Evolutionary conservation across 192 early-diverging fungal species (phyloP), one percentile per base, ranked within the genome.

Genomic region (Gaertneriomyces semiglobifer): DNA sequence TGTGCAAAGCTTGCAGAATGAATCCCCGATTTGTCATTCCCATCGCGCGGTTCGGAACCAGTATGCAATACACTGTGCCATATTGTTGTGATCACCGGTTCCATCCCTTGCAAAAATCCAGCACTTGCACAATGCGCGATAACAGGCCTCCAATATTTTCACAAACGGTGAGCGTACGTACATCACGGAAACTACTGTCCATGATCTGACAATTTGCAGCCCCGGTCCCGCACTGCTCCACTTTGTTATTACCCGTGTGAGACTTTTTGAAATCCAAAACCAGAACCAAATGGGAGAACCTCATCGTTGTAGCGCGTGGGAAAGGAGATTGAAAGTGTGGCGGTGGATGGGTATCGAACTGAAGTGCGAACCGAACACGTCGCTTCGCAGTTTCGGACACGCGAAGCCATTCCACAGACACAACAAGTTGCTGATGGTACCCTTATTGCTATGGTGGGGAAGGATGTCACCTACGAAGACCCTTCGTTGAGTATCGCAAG

Each of bases 191-290:
- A 64, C 90, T 79, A 4, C 88, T 83, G 76, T 92, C 90, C 60
- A 92, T 77, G 56, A 90, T 89, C 72, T 88, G 87, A 66, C 88
- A 89, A 69, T 90, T 85, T 3, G 80, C 88, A 7, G 90, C 90
- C 5, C 90, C 94, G 66, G 91, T 89, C 43, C 95, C 96, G 38
- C 88, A 89, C 69, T 98, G 94, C 78, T 99, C 95, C 8, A 99
- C 84, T 65, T 94, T 95, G 57, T 88, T 92, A 77, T 93, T 92
- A 73, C 83, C 89, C 61, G 25, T 33, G 25, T 33, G 25, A 33
- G 25, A 33, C 25, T 33, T 0, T 33, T 33, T 33, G 25, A 33
- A 33, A 33, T 33, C 25, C 25, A 33, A 33, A 33, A 33, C 1
- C 25, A 33, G 25, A 33, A 33, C 25, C 25, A 33, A 33, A 33